Evolutionary conservation across 345 rosid genomes (phyloP).

Genomic region (Euphorbia tirucalli): DNA sequence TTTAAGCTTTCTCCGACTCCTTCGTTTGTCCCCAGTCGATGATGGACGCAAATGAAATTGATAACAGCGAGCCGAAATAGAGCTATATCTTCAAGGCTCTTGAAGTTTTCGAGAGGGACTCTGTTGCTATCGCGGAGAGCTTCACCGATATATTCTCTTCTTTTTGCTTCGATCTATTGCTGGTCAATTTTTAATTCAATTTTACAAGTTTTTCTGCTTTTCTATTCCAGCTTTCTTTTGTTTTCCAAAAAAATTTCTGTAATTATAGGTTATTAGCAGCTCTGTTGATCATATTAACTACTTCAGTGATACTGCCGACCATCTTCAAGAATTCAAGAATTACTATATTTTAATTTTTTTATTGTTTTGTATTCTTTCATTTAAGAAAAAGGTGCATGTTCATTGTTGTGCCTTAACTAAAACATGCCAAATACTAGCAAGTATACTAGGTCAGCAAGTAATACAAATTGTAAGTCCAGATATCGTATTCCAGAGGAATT

Average conservation of each 20-base stretch:
- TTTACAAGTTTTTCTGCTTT: neutral
- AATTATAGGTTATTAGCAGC: slow-evolving; percentile 51
- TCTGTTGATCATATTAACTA: slow-evolving; percentile 82
- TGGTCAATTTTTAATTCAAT: slow-evolving; percentile 37
- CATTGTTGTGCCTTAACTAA: no score
- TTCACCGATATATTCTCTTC: slow-evolving; percentile 79
- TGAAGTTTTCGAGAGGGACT: slow-evolving; percentile 80
- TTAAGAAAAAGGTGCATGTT: neutral
- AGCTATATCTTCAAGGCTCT: slow-evolving; percentile 62
- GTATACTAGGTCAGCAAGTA: no score
- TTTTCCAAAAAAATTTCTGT: neutral
- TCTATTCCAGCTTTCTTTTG: neutral
- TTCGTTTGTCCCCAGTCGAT: neutral
- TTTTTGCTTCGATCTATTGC: slow-evolving; percentile 72
- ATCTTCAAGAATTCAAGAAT: slow-evolving; percentile 71
- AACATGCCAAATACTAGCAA: no score
- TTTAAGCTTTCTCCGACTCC: no score
- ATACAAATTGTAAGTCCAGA: no score
- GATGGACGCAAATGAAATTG: slow-evolving; percentile 10
- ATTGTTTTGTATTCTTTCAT: neutral
- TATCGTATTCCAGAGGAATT: no score
- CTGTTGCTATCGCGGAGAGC: slow-evolving; percentile 78
- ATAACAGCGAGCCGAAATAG: slow-evolving; percentile 20
- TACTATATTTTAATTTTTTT: neutral
- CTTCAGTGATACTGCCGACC: slow-evolving; percentile 76